Conservation (phyloP, 2,329 filamentous ascomycete genomes). For the Aspergillus bombycis region DNA sequence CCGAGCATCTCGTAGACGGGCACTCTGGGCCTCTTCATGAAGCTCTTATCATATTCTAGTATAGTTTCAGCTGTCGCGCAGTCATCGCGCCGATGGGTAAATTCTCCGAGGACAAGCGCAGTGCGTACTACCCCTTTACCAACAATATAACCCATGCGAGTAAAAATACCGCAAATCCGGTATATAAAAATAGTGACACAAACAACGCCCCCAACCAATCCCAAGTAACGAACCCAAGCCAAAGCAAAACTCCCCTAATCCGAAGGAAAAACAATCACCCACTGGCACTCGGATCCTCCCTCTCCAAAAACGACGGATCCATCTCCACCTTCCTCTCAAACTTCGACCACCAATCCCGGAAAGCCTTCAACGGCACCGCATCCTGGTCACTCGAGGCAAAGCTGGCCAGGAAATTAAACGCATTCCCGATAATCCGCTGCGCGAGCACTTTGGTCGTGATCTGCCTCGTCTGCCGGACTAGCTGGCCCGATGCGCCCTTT, state of each 20-base stretch:
- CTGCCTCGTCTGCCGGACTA: conserved; percentile 32
- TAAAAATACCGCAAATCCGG: not conserved
- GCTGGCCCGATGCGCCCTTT: conserved; percentile 23
- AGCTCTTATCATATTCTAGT: too few relatives aligned
- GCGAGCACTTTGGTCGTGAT: conserved; percentile 78
- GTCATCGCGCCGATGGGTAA: too few relatives aligned
- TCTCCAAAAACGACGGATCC: conserved; percentile 88
- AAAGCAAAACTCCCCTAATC: not conserved
- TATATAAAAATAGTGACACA: not conserved
- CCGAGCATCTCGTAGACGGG: too few relatives aligned
- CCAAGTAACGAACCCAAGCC: not conserved
- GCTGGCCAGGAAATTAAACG: conserved; percentile 92
- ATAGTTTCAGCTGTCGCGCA: too few relatives aligned
- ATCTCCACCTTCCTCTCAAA: conserved; percentile 85
- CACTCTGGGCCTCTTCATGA: too few relatives aligned
- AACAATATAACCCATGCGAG: not conserved
- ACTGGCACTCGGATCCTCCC: conserved; percentile 54
- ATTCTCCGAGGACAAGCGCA: too few relatives aligned
- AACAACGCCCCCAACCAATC: not conserved
- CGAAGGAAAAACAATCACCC: conserved; percentile 14
- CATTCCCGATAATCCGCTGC: conserved; percentile 92
- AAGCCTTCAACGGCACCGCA: conserved; percentile 82
- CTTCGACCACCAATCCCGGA: conserved; percentile 97
- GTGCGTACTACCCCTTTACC: too few relatives aligned
- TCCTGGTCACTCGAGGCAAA: conserved; percentile 76